Percentiles rank a stretch among this genome's conserved stretches.
Conservation (phyloP, 371 early-diverging fungal genomes). For the Phascolomyces articulosus region DNA sequence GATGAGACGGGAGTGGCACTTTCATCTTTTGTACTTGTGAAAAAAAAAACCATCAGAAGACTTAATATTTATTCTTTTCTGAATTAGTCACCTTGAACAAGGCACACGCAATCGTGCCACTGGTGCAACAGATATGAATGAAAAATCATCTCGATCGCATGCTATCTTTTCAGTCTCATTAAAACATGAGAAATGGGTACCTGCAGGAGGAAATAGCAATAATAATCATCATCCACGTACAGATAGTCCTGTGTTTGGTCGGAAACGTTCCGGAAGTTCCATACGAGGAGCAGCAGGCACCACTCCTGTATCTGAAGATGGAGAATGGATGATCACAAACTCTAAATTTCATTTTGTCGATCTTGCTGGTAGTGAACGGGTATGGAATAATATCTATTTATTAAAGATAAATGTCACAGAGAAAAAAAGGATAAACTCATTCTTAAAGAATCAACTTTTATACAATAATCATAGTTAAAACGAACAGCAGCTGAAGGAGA, state of each 20-base stretch:
- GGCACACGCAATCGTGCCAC: constrained; percentile 89
- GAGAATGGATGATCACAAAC: constrained; percentile 59
- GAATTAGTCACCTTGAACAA: constrained; percentile 64
- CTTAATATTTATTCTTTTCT: neutral
- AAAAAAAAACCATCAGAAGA: neutral
- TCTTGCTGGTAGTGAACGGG: constrained; percentile 98
- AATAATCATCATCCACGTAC: neutral
- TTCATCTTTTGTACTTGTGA: no score
- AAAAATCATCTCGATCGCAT: constrained; percentile 94
- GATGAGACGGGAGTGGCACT: no score
- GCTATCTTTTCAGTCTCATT: constrained; percentile 96
- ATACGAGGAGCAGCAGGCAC: neutral
- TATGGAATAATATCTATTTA: constrained; percentile 14
- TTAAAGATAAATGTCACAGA: no score
- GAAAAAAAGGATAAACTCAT: no score
- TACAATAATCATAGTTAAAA: constrained; percentile 68
- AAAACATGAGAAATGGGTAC: constrained; percentile 63
- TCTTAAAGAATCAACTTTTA: neutral
- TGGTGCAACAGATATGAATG: constrained; percentile 97
- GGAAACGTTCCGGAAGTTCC: constrained; percentile 3
- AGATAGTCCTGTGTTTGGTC: constrained; percentile 4
- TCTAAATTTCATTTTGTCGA: constrained; percentile 99
- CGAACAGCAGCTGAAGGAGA: constrained; percentile 95
- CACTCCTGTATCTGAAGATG: constrained; percentile 12
- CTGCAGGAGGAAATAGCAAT: constrained; percentile 1